phyloP scores from a whole-genome alignment of 306 rosid genomes.

The Quercus gilva region DNA sequence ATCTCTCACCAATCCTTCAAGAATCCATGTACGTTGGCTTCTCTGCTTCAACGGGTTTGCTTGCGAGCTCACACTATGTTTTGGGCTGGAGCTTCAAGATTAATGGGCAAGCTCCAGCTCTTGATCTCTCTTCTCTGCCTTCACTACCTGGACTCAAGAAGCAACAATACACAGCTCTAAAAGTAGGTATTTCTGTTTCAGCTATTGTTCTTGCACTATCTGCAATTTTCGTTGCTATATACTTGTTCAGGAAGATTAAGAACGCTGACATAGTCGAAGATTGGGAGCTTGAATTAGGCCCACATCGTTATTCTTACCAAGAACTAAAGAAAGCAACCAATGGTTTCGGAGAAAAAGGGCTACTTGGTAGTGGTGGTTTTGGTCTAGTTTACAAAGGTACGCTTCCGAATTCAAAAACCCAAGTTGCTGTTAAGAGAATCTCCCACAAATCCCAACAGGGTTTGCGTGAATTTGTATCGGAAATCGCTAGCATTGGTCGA shows the following conservation, averaged over 20 bases:
- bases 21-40: slow-evolving; percentile 81
- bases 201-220: slow-evolving; percentile 24
- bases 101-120: slow-evolving; percentile 51
- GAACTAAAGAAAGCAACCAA: slow-evolving; percentile 76
- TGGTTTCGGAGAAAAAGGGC: slow-evolving; percentile 61
- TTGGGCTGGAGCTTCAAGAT: slow-evolving; percentile 89
- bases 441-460: slow-evolving; percentile 89
- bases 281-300: slow-evolving; percentile 89
- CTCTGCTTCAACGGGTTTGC: slow-evolving; percentile 84
- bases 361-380: slow-evolving; percentile 77
- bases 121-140: slow-evolving; percentile 61
- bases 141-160: slow-evolving; percentile 60
- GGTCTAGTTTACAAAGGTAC: slow-evolving; percentile 78
- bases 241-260: slow-evolving; percentile 43
- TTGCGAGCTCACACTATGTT: slow-evolving; percentile 84
- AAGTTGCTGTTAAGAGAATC: slow-evolving; percentile 70
- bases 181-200: slow-evolving; percentile 34
- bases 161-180: slow-evolving; percentile 40
- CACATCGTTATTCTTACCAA: slow-evolving; percentile 73
- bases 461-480: slow-evolving; percentile 67
- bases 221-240: slow-evolving; percentile 30
- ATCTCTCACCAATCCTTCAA: slow-evolving; percentile 50
- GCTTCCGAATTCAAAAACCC: slow-evolving; percentile 50
- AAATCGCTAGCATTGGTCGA: slow-evolving; percentile 77
- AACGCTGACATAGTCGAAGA: slow-evolving; percentile 67